Base-by-base conservation (phyloP, 2,329 filamentous ascomycete genomes). In the Fusarium falciforme region DNA sequence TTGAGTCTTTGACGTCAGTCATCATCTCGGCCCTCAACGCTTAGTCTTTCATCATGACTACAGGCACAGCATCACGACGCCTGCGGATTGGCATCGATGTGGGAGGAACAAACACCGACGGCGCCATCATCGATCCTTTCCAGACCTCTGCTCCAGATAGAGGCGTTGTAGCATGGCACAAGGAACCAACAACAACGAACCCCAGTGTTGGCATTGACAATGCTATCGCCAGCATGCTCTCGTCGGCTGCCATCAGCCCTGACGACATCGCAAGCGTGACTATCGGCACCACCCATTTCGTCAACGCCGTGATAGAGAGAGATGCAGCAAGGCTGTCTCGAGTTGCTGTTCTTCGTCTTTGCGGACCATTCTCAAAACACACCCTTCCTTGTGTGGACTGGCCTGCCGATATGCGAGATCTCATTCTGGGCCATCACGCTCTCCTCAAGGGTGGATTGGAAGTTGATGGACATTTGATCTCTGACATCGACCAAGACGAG, bases 221-320 rank as follows among this genome's bases (percentile, higher is more conserved):
- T 57, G 84, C 84, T 42, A 85, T 89, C 64, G 80, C 78, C 7
- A 78, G 80, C 27, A 85, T 88, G 82, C 83, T 89, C 68, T 59
- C 79, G 16, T 74, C 79, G 1, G 77, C 81, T 16, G 61, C 69
- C 7, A 78, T 85, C 36, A 68, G 76, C 44, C 81, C 84, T 0
- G 75, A 78, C 0, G 77, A 84, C 7, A 81, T 89, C 20, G 83
- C 85, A 16, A 86, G 85, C 68, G 84, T 89, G 16, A 87, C 86
- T 3, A 88, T 89, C 70, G 87, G 87, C 61, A 88, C 86, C 1
- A 90, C 89, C 1, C 88, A 90, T 68, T 90, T 90, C 73, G 84
- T 90, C 74, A 91, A 90, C 68, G 88, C 88, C 10, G 86, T 90
- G 4, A 82, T 90, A 1, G 87, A 90, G 77, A 82, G 85, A 49